Evolutionary conservation across 2,329 filamentous ascomycete species (phyloP), one percentile per base, ranked within the genome.

Genomic region (Clonostachys chloroleuca): DNA sequence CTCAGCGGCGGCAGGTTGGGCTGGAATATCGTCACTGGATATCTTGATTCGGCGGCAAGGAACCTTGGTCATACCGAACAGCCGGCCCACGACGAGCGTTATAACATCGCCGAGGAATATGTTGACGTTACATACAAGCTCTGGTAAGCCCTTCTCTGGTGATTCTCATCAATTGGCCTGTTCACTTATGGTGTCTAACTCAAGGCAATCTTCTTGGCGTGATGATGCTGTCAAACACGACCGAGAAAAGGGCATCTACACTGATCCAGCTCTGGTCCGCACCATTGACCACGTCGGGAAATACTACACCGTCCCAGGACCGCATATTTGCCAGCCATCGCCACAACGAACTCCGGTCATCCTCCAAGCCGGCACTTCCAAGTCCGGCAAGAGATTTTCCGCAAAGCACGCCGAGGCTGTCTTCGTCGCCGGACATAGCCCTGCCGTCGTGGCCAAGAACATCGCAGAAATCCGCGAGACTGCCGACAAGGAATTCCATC

Each of bases 11-110:
- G 84, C 45, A 72, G 84, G 64, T 9, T 30, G 36, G 14, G 36
- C 34, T 80, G 76, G 75, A 78, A 77, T 52, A 78, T 87, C 37
- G 83, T 87, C 1, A 87, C 83, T 0, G 78, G 80, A 43, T 86
- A 85, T 56, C 72, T 86, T 0, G 81, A 86, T 57, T 83, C 77
- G 3, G 83, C 83, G 1, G 83, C 83, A 0, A 72, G 74, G 12
- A 86, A 85, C 54, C 65, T 86, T 45, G 80, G 80, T 3, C 71
- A 74, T 40, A 64, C 71, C 17, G 67, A 77, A 18, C 81, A 84
- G 52, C 42, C 48, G 9, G 42, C 42, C 5, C 51, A 53, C 34
- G 51, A 53, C 17, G 45, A 48, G n/a, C 41, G 51, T 34, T 52
- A 52, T 7, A 39, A 47, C 14, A 49, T 47, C 33, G 51, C 51